Evolutionary conservation across 2,329 filamentous ascomycete genomes (phyloP).

Genomic region (Dothistroma pini): DNA sequence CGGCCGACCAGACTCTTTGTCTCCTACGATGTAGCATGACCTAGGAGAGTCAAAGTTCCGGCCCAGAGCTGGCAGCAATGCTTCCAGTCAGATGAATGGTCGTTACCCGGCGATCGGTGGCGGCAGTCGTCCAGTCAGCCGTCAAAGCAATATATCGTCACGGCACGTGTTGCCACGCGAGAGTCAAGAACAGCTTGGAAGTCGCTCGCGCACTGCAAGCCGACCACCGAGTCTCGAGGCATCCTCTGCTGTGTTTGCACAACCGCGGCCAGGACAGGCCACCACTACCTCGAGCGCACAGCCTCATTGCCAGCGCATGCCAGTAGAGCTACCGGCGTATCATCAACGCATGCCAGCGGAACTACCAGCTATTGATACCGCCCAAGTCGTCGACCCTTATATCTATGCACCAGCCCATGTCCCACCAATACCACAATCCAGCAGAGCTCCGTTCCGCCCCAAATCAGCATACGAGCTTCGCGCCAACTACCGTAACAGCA

Average conservation of each 20-base stretch:
- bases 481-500: constrained; percentile 30
- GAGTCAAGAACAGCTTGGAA: neutral
- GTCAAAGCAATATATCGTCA: constrained; percentile 10
- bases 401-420: neutral
- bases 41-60: constrained; percentile 6
- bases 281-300: neutral
- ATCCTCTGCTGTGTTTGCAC: constrained; percentile 1
- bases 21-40: constrained; percentile 15
- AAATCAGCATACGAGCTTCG: constrained; percentile 36
- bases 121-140: constrained; percentile 31
- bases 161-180: neutral
- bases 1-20: constrained; percentile 13
- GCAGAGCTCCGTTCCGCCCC: constrained; percentile 10
- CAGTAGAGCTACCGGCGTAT: neutral
- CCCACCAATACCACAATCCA: neutral
- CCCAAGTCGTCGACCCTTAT: neutral
- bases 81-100: constrained; percentile 42
- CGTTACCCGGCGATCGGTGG: constrained; percentile 41
- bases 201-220: neutral
- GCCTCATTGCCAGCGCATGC: neutral
- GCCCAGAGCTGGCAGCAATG: constrained; percentile 14
- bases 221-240: neutral
- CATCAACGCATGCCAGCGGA: constrained; percentile 1
- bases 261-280: neutral
- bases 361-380: neutral